A percentile compares a stretch with the other conserved stretches of the same genome.
Conservation (phyloP, 345 rosid genomes). For the Citrus glauca region DNA sequence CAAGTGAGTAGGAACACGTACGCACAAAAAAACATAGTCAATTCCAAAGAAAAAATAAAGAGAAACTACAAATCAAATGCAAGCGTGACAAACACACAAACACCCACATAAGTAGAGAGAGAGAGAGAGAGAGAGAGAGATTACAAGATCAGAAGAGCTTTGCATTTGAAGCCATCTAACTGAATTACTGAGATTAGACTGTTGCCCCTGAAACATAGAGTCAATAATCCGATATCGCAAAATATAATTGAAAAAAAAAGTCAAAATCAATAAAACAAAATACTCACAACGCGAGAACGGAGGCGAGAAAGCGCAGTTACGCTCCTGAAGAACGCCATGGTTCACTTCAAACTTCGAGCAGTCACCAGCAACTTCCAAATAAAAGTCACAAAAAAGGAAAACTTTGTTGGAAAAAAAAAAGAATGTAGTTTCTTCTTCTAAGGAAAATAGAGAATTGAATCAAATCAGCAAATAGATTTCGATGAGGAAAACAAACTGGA, state of each 20-base stretch:
- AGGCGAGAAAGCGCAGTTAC: conserved; percentile 59
- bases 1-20: not conserved
- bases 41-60: not conserved
- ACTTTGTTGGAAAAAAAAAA: too few relatives aligned
- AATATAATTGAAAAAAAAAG: not conserved
- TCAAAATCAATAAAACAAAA: not conserved
- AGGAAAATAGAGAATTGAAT: not conserved
- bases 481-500: not conserved
- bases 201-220: conserved; percentile 47
- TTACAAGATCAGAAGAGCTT: conserved; percentile 66
- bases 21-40: not conserved
- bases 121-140: conserved; percentile 10
- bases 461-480: not conserved
- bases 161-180: conserved; percentile 91
- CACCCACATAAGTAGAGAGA: not conserved
- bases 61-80: not conserved
- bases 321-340: conserved; percentile 68
- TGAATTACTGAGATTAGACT: conserved; percentile 53
- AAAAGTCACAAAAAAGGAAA: not conserved
- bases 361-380: not conserved
- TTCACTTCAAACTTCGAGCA: conserved; percentile 8
- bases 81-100: not conserved
- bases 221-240: not conserved
- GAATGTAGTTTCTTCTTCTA: not conserved
- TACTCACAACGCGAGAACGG: conserved; percentile 64